Evolutionary conservation across 2,329 filamentous ascomycete species (phyloP).

Genomic region (Colletotrichum sojae): DNA sequence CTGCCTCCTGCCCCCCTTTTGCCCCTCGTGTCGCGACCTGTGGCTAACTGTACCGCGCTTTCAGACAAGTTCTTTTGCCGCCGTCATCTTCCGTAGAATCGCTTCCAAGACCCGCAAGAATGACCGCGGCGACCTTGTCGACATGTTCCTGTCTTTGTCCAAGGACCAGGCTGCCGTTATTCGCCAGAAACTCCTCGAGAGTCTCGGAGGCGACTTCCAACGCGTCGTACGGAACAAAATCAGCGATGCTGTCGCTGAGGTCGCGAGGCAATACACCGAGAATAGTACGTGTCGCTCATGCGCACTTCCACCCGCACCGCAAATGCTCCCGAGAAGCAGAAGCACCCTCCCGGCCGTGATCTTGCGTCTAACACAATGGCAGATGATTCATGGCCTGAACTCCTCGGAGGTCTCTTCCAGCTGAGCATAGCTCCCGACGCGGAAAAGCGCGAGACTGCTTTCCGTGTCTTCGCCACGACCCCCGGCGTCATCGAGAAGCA

Average conservation of each 20-base stretch:
- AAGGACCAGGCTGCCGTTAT: slow-evolving; percentile 83
- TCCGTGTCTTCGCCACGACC: slow-evolving; percentile 94
- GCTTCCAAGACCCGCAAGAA: slow-evolving; percentile 89
- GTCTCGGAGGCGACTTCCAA: slow-evolving; percentile 79
- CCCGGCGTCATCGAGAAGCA: slow-evolving; percentile 96
- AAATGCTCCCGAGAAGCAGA: not conserved
- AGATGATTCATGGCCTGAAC: slow-evolving; percentile 91
- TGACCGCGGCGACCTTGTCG: slow-evolving; percentile 77
- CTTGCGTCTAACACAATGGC: slow-evolving; percentile 36
- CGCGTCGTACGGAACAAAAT: slow-evolving; percentile 91
- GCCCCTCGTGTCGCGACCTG: slow-evolving; percentile 12
- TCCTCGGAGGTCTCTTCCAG: slow-evolving; percentile 88
- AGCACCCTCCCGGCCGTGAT: not conserved
- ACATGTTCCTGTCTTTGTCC: slow-evolving; percentile 87
- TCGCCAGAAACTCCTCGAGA: slow-evolving; percentile 85
- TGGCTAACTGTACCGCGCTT: slow-evolving; percentile 16
- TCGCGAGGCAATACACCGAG: slow-evolving; percentile 95
- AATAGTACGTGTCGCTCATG: slow-evolving; percentile 73
- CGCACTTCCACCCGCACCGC: slow-evolving; percentile 17
- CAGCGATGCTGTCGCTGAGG: slow-evolving; percentile 95
- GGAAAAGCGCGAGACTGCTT: slow-evolving; percentile 91
- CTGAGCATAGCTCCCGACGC: slow-evolving; percentile 89
- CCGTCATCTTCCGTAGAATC: slow-evolving; percentile 95
- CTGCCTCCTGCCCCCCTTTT: slow-evolving; percentile 39
- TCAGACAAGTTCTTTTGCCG: slow-evolving; percentile 90